Evolutionary conservation across 1,284 basidiomycete species (phyloP), one percentile per base, ranked within the genome.

Genomic region (Peniophora sp.): DNA sequence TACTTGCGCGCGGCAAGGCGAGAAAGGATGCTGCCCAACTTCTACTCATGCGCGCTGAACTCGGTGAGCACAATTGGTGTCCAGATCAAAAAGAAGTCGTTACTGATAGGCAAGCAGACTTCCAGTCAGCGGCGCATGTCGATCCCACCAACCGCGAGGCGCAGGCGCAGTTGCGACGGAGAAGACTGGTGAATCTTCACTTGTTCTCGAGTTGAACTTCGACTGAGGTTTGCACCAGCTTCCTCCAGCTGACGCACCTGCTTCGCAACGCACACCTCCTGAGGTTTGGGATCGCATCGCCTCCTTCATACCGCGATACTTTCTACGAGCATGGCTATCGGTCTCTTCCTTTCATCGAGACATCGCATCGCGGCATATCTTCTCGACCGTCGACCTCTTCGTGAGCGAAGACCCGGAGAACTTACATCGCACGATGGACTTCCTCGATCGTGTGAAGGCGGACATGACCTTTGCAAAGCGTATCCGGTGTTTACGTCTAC

Each of bases 241-340:
- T 42, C 74, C 72, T 49, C 77, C 77, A 56, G 66, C 70, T 32
- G 64, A 69, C 55, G 74, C 76, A 52, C 79, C 81, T 5, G 76
- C 80, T 1, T 78, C 74, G 3, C 79, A 77, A 54, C 74, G 79
- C 27, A 72, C 74, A 15, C 82, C 83, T 0, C 67, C 72, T 3
- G 83, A 85, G 66, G 71, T 84, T 37, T 85, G 83, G 82, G 79
- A 81, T 51, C 70, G 75, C 22, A 80, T 85, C 50, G 81, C 81
- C 3, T 62, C 67, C 39, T 74, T 76, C 55, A 79, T 78, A 35
- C 80, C 82, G 9, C 74, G 81, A 3, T 78, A 80, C 55, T 76
- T 83, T 60, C 75, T 85, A 22, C 75, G 82, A 18, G 75, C 74
- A 11, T 85, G 81, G 81, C 70, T 83, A 36, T 81, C 71, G 51